A percentile compares a stretch with the other conserved stretches of the same genome.
These are phyloP conservation scores for Marchantia paleacea DNA, from an alignment of 225 moss, liverwort and hornwort species.

Conservation along the genomic window DNA sequence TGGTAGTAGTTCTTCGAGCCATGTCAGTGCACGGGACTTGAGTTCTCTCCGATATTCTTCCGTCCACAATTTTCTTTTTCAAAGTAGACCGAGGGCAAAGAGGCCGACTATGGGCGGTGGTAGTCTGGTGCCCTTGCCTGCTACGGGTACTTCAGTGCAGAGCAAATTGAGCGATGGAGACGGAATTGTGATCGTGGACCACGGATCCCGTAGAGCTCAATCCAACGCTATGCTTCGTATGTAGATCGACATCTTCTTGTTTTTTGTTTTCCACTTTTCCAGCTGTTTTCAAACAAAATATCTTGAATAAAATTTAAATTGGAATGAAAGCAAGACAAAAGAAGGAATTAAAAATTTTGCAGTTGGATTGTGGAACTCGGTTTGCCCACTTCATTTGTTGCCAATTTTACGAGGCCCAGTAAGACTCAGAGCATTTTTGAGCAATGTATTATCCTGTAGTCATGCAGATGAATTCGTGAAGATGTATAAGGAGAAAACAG, in stretches of 20 bases:
- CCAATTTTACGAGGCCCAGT: background rate
- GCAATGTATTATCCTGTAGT: slow-evolving; percentile 12
- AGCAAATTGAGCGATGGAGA: slow-evolving; percentile 40
- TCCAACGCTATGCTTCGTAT: slow-evolving; percentile 80
- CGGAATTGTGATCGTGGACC: slow-evolving; percentile 80
- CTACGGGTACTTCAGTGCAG: background rate
- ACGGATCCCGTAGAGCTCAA: slow-evolving; percentile 73
- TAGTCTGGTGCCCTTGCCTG: background rate
- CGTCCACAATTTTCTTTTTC: background rate
- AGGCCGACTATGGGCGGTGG: slow-evolving; percentile 16
- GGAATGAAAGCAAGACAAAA: background rate
- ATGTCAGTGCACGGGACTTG: background rate
- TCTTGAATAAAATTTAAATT: background rate
- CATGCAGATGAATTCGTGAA: slow-evolving; percentile 70
- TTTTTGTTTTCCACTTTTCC: background rate
- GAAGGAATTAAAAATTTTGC: no score
- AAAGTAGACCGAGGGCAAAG: background rate
- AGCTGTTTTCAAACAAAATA: background rate
- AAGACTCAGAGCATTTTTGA: background rate
- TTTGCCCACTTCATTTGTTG: background rate
- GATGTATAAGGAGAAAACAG: slow-evolving; percentile 74
- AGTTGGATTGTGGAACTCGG: no score
- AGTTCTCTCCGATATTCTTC: background rate
- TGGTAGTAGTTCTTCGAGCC: no score
- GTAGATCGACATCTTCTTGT: background rate